phyloP scores from a whole-genome alignment of 345 rosid species.

The sweet orange (Citrus sinensis) region DNA sequence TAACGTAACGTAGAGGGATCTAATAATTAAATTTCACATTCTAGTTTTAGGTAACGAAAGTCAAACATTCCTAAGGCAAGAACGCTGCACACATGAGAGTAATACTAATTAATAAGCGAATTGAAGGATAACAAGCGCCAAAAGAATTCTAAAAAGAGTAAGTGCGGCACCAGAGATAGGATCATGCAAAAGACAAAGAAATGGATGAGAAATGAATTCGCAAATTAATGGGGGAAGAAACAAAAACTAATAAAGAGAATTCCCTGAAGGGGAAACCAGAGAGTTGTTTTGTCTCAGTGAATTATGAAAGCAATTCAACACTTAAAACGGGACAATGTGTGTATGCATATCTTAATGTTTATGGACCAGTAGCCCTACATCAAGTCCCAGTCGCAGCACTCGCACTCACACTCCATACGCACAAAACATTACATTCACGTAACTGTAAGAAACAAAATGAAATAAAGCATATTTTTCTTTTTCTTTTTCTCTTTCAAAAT shows the following conservation, averaged over 20 bases:
- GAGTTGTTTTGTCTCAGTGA: conserved; percentile 16
- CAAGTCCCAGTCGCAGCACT: conserved; percentile 27
- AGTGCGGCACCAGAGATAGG: background rate
- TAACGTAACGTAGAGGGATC: too few species aligned
- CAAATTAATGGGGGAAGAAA: background rate
- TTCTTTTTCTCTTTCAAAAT: background rate
- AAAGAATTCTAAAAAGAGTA: background rate
- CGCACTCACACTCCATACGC: conserved; percentile 9
- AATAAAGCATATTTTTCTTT: background rate
- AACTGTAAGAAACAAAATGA: background rate
- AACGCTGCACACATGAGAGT: too few species aligned
- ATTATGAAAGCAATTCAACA: conserved; percentile 32
- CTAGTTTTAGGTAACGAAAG: too few species aligned
- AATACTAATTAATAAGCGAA: too few species aligned
- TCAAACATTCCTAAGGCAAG: too few species aligned
- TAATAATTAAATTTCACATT: too few species aligned
- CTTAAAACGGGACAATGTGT: conserved; percentile 1
- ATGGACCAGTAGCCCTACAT: background rate
- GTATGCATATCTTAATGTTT: background rate
- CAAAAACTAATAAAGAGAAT: background rate
- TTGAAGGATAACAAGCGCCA: background rate
- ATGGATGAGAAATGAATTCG: background rate
- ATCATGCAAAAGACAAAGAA: background rate
- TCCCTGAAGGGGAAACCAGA: conserved; percentile 7
- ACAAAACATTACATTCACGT: background rate